Base-by-base conservation (phyloP, 208 protist species). In the Naegleria fowleri region DNA sequence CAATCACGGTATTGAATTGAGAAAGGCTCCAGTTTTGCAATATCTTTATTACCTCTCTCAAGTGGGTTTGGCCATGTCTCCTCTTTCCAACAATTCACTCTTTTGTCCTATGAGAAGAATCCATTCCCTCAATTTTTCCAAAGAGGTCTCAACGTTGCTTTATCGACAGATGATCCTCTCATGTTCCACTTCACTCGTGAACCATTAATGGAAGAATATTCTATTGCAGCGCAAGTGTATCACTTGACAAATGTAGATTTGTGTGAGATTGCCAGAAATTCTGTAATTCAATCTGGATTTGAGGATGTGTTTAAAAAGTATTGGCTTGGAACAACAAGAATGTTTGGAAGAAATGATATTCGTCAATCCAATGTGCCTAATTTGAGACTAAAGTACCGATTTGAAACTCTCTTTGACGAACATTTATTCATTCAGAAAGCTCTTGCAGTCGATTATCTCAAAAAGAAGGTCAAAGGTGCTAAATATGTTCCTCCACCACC, bases 21-120 rank as follows among this genome's bases (percentile, higher is more conserved):
- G 95, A 76, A 96, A 98, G 83, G 93, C 96, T 87, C 97, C 97
- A 2, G 92, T 94, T 13, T 90, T 99, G 92, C 96, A 99, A 95
- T 99, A 99, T 94, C 94, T 99, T 52, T 99, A 98, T 93, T 99
- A 99, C 94, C 94, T 99, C 5, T 93, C 94, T 38, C 98, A 99
- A 94, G 97, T 99, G 92, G 98, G 98, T 58, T 93, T 99, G n/a
- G 97, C 99, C 67, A 96, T 99, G 86, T 99, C 98, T 38, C 99
- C 99, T n/a, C 94, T 99, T 33, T 99, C 97, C 95, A 99, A 99
- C 94, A 99, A 99, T 95, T 95, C 97, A 13, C 96, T 99, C 11
- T 99, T 92, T 92, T 99, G 41, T 93, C 95, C n/a, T 99, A 99
- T 92, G 83, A 98, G 51, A 96, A 96, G 90, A 99, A 99, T 93